A percentile compares a stretch with the other conserved stretches of the same genome.
phyloP scores from a whole-genome alignment of 208 protist genomes.

The Acanthamoeba divionensis region DNA sequence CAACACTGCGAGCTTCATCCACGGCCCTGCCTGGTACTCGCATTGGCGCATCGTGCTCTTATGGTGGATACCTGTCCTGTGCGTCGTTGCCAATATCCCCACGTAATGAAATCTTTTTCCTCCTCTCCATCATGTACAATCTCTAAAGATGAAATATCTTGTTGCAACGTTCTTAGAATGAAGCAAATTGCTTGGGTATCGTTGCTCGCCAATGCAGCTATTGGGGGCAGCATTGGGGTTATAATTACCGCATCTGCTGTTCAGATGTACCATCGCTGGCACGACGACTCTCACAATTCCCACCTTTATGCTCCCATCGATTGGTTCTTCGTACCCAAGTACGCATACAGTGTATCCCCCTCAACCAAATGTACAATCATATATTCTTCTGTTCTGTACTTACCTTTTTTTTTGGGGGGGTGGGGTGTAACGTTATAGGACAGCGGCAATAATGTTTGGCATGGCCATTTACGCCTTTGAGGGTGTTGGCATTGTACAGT shows the following conservation, averaged over 20 bases:
- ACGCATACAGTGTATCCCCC: neutral
- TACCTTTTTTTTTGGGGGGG: neutral
- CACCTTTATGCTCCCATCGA: neutral
- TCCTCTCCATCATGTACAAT: too few relatives aligned
- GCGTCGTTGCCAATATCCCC: conserved; percentile 17
- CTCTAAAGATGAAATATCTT: too few relatives aligned
- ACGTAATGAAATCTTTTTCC: conserved; percentile 4
- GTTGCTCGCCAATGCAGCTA: conserved; percentile 31
- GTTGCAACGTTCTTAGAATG: neutral
- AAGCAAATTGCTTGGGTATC: conserved; percentile 17
- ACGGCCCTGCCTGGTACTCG: neutral
- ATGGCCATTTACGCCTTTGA: conserved; percentile 59
- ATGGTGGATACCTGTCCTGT: conserved; percentile 27
- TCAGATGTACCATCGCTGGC: conserved; percentile 5
- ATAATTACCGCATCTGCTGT: neutral
- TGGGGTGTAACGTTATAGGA: neutral
- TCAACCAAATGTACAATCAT: neutral
- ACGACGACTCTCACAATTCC: neutral
- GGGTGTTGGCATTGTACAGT: conserved; percentile 48
- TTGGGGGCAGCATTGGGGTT: neutral
- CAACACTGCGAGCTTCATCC: conserved; percentile 52
- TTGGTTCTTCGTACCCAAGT: conserved; percentile 23
- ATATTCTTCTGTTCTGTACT: neutral
- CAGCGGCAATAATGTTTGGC: conserved; percentile 14
- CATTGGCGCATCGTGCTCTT: conserved; percentile 45